Evolutionary conservation across 306 rosid species (phyloP).

Genomic region (Lupinus albus): DNA sequence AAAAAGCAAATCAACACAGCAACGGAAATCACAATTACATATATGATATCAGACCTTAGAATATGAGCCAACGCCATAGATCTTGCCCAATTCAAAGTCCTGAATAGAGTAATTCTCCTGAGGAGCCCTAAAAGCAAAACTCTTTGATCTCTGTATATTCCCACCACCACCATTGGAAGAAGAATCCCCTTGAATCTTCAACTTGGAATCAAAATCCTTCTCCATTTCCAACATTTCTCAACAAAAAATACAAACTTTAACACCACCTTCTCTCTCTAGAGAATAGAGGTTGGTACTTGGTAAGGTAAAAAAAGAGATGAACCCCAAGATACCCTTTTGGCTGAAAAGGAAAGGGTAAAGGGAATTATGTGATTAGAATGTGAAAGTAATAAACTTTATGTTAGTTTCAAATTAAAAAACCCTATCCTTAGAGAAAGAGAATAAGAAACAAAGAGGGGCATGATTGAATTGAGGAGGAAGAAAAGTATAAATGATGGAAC

Average conservation of each 20-base stretch:
- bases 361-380: conserved; percentile 41
- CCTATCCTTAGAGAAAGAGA: conserved; percentile 39
- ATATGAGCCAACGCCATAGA: conserved; percentile 99
- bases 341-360: conserved; percentile 50
- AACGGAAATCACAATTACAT: background rate
- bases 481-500: conserved; percentile 35
- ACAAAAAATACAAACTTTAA: conserved; percentile 7
- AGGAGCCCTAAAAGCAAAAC: conserved; percentile 94
- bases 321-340: conserved; percentile 46
- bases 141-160: conserved; percentile 81
- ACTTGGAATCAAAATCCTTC: conserved; percentile 96
- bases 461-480: background rate
- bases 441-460: conserved; percentile 41
- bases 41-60: conserved; percentile 70
- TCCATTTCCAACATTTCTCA: conserved; percentile 93
- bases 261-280: conserved; percentile 47
- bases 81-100: conserved; percentile 98
- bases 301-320: conserved; percentile 33
- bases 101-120: conserved; percentile 89
- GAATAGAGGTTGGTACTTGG: conserved; percentile 53
- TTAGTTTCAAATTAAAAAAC: conserved; percentile 60
- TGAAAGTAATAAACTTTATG: conserved; percentile 62
- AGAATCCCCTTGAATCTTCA: conserved; percentile 73
- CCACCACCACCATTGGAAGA: conserved; percentile 58
- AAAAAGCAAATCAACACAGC: conserved; percentile 20